phyloP scores from a whole-genome alignment of 2,329 filamentous ascomycete genomes.

The Ophiosphaerella korrae region DNA sequence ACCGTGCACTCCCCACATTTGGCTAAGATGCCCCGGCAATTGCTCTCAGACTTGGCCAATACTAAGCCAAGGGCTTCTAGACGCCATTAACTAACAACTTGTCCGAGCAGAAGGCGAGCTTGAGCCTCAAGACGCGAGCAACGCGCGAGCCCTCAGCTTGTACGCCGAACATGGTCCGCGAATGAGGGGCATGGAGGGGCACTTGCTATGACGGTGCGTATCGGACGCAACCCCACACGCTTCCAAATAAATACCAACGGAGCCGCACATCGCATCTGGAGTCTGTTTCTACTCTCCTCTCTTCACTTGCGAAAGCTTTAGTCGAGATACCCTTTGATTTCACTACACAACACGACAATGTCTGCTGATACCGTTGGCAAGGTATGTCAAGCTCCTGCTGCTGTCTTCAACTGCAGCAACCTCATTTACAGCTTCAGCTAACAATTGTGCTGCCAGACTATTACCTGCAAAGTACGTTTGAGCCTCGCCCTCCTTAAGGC shows the following conservation, averaged over 20 bases:
- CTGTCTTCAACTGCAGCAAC: neutral
- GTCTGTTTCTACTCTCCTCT: conserved; percentile 15
- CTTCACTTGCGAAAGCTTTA: conserved; percentile 6
- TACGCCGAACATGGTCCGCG: conserved; percentile 25
- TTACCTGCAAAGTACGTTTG: conserved; percentile 89
- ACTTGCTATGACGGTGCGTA: conserved; percentile 19
- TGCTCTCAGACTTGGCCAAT: conserved; percentile 12
- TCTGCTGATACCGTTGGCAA: conserved; percentile 62
- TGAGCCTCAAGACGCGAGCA: conserved; percentile 33
- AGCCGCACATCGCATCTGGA: conserved; percentile 23
- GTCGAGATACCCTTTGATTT: conserved; percentile 22
- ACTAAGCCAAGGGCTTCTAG: conserved; percentile 6
- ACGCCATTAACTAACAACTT: conserved; percentile 2
- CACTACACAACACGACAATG: conserved; percentile 47
- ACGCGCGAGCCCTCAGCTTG: conserved; percentile 18
- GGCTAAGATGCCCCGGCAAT: conserved; percentile 24
- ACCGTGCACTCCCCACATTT: conserved; percentile 18
- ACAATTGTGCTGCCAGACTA: conserved; percentile 65
- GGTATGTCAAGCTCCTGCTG: conserved; percentile 40
- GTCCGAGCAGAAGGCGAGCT: conserved; percentile 30
- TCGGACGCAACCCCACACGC: conserved; percentile 24
- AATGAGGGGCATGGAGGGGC: conserved; percentile 36
- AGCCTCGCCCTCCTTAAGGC: conserved; percentile 51
- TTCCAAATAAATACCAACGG: conserved; percentile 27
- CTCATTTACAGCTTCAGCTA: conserved; percentile 9